These are phyloP conservation scores for Syzygium aromaticum DNA, from an alignment of 345 rosid genomes.

Conservation along the genomic window DNA sequence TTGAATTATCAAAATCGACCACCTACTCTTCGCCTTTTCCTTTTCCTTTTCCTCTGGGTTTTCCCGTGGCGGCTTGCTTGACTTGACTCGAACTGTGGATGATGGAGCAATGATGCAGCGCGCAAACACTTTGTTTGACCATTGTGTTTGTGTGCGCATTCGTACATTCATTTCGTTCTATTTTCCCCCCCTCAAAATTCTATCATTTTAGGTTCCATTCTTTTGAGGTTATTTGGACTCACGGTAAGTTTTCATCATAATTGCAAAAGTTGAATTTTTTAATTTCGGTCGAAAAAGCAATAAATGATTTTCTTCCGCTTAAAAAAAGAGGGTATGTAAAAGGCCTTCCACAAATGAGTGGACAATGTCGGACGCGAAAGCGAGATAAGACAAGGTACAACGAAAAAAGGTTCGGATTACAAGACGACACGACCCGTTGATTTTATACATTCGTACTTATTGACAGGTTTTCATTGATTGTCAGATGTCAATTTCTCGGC, in stretches of 20 bases:
- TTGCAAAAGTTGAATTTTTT: not conserved
- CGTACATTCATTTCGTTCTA: not conserved
- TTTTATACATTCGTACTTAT: not conserved
- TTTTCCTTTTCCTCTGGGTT: not conserved
- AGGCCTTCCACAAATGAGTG: not conserved
- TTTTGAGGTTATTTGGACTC: not conserved
- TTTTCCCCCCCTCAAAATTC: not conserved
- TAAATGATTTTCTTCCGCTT: not conserved
- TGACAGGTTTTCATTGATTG: not conserved
- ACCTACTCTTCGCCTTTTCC: not conserved
- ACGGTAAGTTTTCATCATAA: not conserved
- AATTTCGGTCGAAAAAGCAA: not conserved
- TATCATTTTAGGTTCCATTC: not conserved
- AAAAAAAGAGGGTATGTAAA: not conserved
- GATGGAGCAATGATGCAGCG: not conserved
- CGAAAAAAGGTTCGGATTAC: not conserved
- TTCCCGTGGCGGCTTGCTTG: not conserved
- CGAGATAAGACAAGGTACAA: not conserved
- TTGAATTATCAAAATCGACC: not conserved
- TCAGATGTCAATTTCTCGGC: not conserved
- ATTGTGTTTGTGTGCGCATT: not conserved
- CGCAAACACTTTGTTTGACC: not conserved
- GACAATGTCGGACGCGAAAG: not conserved
- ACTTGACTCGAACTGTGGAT: not conserved
- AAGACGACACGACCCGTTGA: not conserved